Conservation (phyloP, 352 stramenopile genomes). For the Phytophthora cryptogea region DNA sequence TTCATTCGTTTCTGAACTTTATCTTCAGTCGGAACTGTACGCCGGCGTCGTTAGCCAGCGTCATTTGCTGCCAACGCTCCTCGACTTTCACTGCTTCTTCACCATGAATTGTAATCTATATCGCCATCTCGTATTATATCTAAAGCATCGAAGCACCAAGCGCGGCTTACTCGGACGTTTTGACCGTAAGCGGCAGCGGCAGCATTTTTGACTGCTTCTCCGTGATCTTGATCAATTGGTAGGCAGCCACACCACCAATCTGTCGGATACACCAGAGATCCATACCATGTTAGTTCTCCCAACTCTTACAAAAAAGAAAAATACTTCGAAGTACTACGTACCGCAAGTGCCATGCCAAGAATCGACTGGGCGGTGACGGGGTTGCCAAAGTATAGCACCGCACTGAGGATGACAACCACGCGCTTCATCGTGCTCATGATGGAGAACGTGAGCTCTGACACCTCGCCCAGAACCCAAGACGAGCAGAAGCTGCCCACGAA, state of each 20-base stretch:
- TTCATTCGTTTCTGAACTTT: conserved; percentile 33
- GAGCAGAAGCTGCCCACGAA: conserved; percentile 83
- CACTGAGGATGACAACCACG: conserved; percentile 86
- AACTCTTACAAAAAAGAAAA: background rate
- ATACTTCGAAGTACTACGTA: conserved; percentile 26
- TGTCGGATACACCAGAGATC: conserved; percentile 17
- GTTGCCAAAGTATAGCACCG: conserved; percentile 87
- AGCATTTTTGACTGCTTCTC: conserved; percentile 52
- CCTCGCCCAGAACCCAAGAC: conserved; percentile 82
- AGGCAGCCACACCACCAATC: conserved; percentile 71
- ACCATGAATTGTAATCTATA: conserved; percentile 35
- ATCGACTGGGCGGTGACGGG: conserved; percentile 71
- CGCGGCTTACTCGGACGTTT: conserved; percentile 33
- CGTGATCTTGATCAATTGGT: conserved; percentile 80
- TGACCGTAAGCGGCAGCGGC: conserved; percentile 57
- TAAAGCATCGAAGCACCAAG: conserved; percentile 19
- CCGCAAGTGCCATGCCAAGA: conserved; percentile 72
- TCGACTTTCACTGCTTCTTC: conserved; percentile 25
- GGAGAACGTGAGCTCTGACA: conserved; percentile 88
- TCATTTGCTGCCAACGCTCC: conserved; percentile 16
- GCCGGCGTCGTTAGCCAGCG: conserved; percentile 9
- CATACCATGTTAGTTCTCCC: background rate
- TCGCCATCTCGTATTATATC: conserved; percentile 33
- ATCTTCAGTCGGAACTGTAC: conserved; percentile 31
- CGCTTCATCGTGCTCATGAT: conserved; percentile 92